A percentile compares a stretch with the other conserved stretches of the same genome.
phyloP scores from a whole-genome alignment of 106 monocot genomes.

The Dendrobium officinale region DNA sequence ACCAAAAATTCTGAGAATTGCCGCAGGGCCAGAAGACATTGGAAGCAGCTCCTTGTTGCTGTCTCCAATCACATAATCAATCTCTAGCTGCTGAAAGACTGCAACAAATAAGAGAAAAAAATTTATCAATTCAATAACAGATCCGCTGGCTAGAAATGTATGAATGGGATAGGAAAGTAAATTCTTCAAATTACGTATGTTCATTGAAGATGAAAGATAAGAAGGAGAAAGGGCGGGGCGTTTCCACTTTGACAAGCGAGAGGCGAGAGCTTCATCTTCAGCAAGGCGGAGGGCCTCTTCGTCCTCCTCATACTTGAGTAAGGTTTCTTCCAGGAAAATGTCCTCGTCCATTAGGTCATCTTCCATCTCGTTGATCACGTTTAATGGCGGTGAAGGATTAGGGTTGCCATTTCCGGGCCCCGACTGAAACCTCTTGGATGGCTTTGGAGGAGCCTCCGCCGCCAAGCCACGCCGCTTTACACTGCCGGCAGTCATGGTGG shows the following conservation, averaged over 20 bases:
- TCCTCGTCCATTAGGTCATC: conserved; percentile 99
- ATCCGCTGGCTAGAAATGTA: background rate
- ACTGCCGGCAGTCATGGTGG: conserved; percentile 37
- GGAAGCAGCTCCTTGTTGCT: conserved; percentile 70
- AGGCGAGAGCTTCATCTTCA: conserved; percentile 60
- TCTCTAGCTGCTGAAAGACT: conserved; percentile 99
- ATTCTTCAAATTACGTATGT: conserved; percentile 37
- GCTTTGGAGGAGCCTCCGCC: conserved; percentile 12
- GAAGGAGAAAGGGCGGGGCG: conserved; percentile 55
- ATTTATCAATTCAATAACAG: background rate
- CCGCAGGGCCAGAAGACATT: conserved; percentile 61
- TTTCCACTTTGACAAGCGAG: conserved; percentile 77
- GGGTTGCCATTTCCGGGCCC: conserved; percentile 7
- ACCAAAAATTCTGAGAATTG: conserved; percentile 92
- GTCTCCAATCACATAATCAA: conserved; percentile 90
- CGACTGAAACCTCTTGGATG: conserved; percentile 53
- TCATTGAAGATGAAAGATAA: conserved; percentile 34
- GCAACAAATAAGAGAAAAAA: conserved; percentile 11
- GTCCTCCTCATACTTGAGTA: conserved; percentile 60
- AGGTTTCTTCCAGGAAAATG: conserved; percentile 80
- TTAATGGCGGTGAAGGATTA: conserved; percentile 9
- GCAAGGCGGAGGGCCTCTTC: conserved; percentile 69
- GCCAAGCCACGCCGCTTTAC: conserved; percentile 37
- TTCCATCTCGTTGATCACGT: conserved; percentile 23
- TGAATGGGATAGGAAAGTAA: background rate